Base-by-base conservation (phyloP, 2,329 filamentous ascomycete genomes). In the Fonsecaea pedrosoi region DNA sequence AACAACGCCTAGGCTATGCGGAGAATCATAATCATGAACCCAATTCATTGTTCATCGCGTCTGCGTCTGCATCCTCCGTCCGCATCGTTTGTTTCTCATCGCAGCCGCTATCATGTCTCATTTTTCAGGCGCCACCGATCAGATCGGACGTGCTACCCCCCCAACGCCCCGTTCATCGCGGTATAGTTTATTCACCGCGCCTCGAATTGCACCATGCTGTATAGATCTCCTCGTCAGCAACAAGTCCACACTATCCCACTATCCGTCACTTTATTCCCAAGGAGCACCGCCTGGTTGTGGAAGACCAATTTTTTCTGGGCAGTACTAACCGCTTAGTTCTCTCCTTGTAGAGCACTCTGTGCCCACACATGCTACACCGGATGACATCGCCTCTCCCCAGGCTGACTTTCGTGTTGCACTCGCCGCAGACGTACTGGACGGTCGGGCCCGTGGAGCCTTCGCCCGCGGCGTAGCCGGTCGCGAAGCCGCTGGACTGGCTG, bases 131-230 rank as follows among this genome's bases (percentile, higher is more conserved):
- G 1, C 21, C 21, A 21, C 25, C 25, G 25, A 25, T 25, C 25
- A 25, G 25, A 25, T 25, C 25, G 25, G 25, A 25, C 25, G 3
- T 1, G 25, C 25, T 25, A 2, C 2, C 25, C 25, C 25, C 2
- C 21, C n/a, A n/a, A 21, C 21, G 1, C 25, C 25, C 25, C 25
- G 21, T 21, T 25, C 25, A 25, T 25, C 25, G 25, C 25, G 25
- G 25, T 63, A n/a, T 25, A 45, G 1, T 5, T 56, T 15, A 37
- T 15, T 85, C 80, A 98, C 81, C 94, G 88, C 60, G 95, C 95
- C 84, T 99, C 94, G 76, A 99, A 98, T 82, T 99, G 95, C 60
- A 98, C 94, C 94, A 98, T 97, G 77, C 94, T 96, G 73, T 63
- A 64, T 25, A 25, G 25, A 32, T 25, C 10, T 38, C 55, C n/a